Conservation (phyloP, 2,329 filamentous ascomycete species). For the Fusarium metavorans region DNA sequence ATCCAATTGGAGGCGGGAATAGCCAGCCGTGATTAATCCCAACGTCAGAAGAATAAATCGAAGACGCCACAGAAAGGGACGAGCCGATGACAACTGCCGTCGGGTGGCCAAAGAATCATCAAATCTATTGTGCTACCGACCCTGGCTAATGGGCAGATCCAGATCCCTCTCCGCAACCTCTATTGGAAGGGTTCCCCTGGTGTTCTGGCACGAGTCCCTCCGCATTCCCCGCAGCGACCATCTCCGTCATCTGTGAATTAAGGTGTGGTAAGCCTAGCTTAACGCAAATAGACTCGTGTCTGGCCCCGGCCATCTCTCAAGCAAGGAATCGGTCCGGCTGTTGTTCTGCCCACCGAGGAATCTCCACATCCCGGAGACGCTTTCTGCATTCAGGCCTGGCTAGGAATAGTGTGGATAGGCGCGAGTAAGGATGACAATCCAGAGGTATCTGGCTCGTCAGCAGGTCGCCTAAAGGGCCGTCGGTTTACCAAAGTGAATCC, state of each 20-base stretch:
- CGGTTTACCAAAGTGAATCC: background rate
- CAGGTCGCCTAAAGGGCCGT: background rate
- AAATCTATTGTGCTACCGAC: background rate
- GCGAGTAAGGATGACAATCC: slow-evolving; percentile 26
- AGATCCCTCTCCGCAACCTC: slow-evolving; percentile 23
- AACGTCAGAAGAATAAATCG: slow-evolving; percentile 1
- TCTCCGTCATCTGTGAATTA: slow-evolving; percentile 23
- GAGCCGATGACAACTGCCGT: slow-evolving; percentile 1
- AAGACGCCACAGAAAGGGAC: background rate
- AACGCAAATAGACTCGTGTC: slow-evolving; percentile 11
- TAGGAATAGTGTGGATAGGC: background rate
- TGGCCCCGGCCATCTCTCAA: background rate
- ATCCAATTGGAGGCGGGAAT: slow-evolving; percentile 41
- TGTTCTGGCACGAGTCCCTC: slow-evolving; percentile 3
- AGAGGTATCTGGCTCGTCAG: slow-evolving; percentile 7
- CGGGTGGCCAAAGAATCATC: background rate
- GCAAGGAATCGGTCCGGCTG: slow-evolving; percentile 38
- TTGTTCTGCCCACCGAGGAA: slow-evolving; percentile 34
- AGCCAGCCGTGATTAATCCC: slow-evolving; percentile 19
- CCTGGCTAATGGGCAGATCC: slow-evolving; percentile 20
- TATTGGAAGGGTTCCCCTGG: background rate
- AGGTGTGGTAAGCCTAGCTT: slow-evolving; percentile 23
- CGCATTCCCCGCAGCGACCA: slow-evolving; percentile 25
- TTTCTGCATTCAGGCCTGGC: slow-evolving; percentile 3
- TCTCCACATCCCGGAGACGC: slow-evolving; percentile 16